A percentile compares a stretch with the other conserved stretches of the same genome.
Conservation (phyloP, 2,329 filamentous ascomycete species). For the Xylariaceae sp. region DNA sequence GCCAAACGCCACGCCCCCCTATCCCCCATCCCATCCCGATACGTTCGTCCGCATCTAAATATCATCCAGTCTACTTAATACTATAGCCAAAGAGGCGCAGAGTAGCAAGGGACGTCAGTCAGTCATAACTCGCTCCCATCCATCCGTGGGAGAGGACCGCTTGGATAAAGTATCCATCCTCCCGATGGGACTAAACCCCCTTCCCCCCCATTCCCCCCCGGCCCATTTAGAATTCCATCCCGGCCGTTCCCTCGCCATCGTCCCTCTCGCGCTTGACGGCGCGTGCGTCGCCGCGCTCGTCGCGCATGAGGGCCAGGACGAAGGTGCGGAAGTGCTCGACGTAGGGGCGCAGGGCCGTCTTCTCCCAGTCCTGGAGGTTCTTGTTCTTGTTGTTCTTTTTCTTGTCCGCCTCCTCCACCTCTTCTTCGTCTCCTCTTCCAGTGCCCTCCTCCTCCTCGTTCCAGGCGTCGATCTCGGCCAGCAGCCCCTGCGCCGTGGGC, state of each 20-base stretch:
- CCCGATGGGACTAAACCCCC: background rate
- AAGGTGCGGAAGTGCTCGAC: constrained; percentile 83
- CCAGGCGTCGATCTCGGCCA: constrained; percentile 81
- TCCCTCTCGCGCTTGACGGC: constrained; percentile 50
- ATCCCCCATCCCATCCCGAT: no score
- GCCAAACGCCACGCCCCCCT: no score
- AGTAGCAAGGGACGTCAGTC: no score
- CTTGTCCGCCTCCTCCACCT: constrained; percentile 20
- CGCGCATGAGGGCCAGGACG: constrained; percentile 70
- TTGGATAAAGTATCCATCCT: background rate
- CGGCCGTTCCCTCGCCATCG: constrained; percentile 37
- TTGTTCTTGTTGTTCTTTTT: constrained; percentile 26
- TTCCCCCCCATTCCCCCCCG: background rate
- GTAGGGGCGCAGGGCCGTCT: constrained; percentile 89
- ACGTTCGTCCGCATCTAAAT: no score
- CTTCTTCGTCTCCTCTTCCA: constrained; percentile 12
- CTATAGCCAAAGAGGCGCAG: no score
- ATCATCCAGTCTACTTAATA: no score
- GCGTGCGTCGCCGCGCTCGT: constrained; percentile 54
- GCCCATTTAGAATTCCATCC: constrained; percentile 42
- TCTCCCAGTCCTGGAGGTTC: constrained; percentile 78
- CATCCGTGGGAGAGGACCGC: no score
- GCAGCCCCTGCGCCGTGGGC: constrained; percentile 77
- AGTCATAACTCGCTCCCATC: no score
- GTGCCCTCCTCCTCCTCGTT: constrained; percentile 27